Base-by-base conservation (phyloP, 768 basidiomycete genomes). In the Boletus rex-veris region DNA sequence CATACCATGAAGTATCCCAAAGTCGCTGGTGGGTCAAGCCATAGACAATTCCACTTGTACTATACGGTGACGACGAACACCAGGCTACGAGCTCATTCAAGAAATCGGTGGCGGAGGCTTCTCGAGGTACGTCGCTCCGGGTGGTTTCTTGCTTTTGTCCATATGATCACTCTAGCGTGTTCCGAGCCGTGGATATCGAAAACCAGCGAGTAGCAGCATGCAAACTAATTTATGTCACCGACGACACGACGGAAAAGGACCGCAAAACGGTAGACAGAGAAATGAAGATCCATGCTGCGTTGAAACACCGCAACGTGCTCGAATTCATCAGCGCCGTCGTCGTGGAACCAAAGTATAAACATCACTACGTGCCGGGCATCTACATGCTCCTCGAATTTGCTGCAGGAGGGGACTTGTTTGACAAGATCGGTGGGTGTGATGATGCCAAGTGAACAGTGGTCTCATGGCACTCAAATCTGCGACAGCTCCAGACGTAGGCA, bases 381-480 rank as follows among this genome's bases (percentile, higher is more conserved):
- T 99, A 98, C 66, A 92, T 99, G 80, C 73, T 98, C 18, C 73
- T 99, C 63, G 97, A 98, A 68, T 75, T 96, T 33, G 97, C 96
- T 0, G 84, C 84, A 1, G 95, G 94, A 19, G 97, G 97, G 0
- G 97, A 98, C 70, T 73, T 99, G 31, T 99, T 99, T 69, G 97
- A 99, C 71, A 99, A 98, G 76, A 99, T 99, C 48, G 90, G 96
- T 96, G 64, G 40, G 88, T 70, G 46, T 59, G 12, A 45, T 39
- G 1, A 45, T 39, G 1, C 44, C 19, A 10, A 31, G 2, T 48
- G 33, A 12, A 8, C 40, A 4, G 18, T 30, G 19, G 21, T 41
- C 48, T 33, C 42, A 35, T 45, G 40, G 3, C 15, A 7, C 41
- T 53, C 24, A 48, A 36, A 37, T 51, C 19, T 53, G 33, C 26